Conservation (phyloP, 768 basidiomycete genomes). For the Austroboletus eburneus region DNA sequence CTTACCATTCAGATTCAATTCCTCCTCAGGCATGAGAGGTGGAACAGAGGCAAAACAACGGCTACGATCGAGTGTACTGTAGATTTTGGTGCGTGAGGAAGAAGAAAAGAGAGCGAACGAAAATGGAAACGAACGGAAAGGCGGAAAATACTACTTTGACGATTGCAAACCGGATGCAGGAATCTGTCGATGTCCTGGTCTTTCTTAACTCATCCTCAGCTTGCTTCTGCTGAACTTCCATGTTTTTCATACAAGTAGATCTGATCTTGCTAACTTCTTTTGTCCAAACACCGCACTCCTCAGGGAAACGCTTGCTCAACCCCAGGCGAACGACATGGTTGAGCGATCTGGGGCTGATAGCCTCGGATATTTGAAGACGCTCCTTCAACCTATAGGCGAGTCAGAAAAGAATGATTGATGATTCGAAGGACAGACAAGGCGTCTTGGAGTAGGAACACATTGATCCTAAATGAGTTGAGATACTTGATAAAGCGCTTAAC, state of each 20-base stretch:
- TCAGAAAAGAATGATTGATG: not conserved
- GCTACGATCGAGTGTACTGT: conserved; percentile 18
- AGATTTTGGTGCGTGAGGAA: not conserved
- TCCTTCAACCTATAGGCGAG: conserved; percentile 19
- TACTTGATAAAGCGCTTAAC: conserved; percentile 8
- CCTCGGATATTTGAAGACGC: conserved; percentile 23
- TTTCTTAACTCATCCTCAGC: conserved; percentile 9
- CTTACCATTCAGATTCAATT: conserved; percentile 11
- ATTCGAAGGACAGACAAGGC: conserved; percentile 17
- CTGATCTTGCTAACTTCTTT: conserved; percentile 12
- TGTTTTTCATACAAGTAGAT: not conserved
- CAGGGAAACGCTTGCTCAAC: conserved; percentile 28
- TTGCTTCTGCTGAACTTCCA: conserved; percentile 9
- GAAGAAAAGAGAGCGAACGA: not conserved
- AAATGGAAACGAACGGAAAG: conserved; percentile 17
- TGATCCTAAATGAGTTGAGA: conserved; percentile 4
- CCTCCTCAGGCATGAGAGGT: conserved; percentile 13
- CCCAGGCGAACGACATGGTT: conserved; percentile 29
- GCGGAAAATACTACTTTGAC: conserved; percentile 25
- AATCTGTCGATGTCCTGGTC: conserved; percentile 14
- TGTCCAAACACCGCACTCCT: conserved; percentile 22
- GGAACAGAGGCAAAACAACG: conserved; percentile 12
- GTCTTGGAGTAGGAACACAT: conserved; percentile 18
- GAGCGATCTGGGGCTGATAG: conserved; percentile 23
- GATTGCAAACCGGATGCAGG: conserved; percentile 20